phyloP scores from a whole-genome alignment of 257 asterid species.

The Nicotiana obtusifolia region DNA sequence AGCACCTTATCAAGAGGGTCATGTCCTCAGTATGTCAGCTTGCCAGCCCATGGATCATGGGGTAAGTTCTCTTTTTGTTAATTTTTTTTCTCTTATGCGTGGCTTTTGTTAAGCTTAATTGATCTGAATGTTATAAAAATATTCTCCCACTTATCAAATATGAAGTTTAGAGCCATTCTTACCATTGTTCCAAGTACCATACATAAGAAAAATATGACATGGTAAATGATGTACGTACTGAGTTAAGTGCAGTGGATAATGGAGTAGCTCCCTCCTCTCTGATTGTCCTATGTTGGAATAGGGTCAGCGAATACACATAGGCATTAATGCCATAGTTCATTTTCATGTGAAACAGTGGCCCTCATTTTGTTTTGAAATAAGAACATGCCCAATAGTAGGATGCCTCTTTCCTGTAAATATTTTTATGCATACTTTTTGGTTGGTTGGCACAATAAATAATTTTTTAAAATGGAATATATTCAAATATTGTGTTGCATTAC shows the following conservation, averaged over 20 bases:
- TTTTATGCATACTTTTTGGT: not conserved
- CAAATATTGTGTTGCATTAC: not conserved
- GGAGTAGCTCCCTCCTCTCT: not conserved
- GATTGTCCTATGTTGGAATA: not conserved
- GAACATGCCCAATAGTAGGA: not conserved
- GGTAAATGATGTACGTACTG: not conserved
- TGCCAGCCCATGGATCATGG: slow-evolving; percentile 46
- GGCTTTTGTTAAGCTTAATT: not conserved
- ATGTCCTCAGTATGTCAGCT: slow-evolving; percentile 66
- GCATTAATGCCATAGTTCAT: not conserved
- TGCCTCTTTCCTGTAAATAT: not conserved
- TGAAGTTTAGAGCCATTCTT: not conserved
- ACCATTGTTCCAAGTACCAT: not conserved
- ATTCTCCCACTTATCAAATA: not conserved
- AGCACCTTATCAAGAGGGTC: slow-evolving; percentile 24
- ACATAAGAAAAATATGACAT: not conserved
- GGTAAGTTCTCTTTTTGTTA: slow-evolving; percentile 34
- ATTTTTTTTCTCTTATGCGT: not conserved
- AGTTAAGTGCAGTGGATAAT: not conserved
- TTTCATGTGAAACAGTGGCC: not conserved
- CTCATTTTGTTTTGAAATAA: not conserved
- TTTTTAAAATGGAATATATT: not conserved
- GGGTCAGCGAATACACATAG: not conserved
- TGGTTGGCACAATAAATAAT: not conserved
- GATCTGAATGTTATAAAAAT: not conserved